Evolutionary conservation across 1,139 yeast species (phyloP), one percentile per base, ranked within the genome.

Genomic region (Candida gigantensis): DNA sequence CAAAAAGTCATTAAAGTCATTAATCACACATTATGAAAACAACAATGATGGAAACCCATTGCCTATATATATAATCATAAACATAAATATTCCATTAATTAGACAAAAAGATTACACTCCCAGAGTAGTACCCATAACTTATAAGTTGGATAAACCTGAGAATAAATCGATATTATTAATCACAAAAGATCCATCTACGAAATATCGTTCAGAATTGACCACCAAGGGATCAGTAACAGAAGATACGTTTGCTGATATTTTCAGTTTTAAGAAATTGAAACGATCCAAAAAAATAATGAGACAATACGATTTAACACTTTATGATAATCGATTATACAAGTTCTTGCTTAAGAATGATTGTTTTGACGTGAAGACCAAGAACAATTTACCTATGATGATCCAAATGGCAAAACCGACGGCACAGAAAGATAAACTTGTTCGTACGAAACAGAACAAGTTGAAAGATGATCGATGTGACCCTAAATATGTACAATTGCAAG

Each of bases 111-210:
- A 82, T 46, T 72, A 74, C 44, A 69, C 77, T 1, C 88, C 90
- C 3, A 61, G 90, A 44, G 76, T 84, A 30, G 71, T 84, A 25
- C 84, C 87, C 2, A 45, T 84, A n/a, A 67, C 75, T 0, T 65
- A 75, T 43, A 68, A 74, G 38, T 58, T 77, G 39, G 75, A 68
- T 45, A 69, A 65, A 40, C 55, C 72, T 3, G 72, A 67, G 16
- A 72, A 69, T 21, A 64, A 74, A 39, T 65, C 79, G 21, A 72
- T 84, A 4, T 55, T 84, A 6, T 61, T 84, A 23, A 70, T 84
- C 10, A 80, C 89, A 5, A 83, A 81, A 47, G 89, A 83, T 51
- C 88, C 89, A 1, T 72, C 82, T 2, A 66, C 72, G 1, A 64
- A 71, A 2, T 83, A 78, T 49, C 68, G 81, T 31, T 64, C 63